Conservation (phyloP, 2,329 filamentous ascomycete genomes). For the Graphium sp. region DNA sequence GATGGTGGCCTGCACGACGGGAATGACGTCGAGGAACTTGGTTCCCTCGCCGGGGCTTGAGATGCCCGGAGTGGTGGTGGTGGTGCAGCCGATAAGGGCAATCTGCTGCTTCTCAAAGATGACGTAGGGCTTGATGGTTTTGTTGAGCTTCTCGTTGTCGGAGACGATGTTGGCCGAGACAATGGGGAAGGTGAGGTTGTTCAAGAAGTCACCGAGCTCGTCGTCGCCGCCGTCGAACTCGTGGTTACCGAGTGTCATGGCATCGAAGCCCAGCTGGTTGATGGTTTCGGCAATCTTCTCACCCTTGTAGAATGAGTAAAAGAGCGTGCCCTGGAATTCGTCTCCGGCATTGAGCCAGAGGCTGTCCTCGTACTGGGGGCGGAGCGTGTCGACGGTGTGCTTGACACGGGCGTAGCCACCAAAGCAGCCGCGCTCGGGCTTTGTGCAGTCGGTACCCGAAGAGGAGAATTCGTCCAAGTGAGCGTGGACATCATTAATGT, state of each 20-base stretch:
- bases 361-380: slow-evolving; percentile 39
- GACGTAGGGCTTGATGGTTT: slow-evolving; percentile 47
- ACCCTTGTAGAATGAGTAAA: slow-evolving; percentile 48
- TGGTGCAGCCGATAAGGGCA: slow-evolving; percentile 48
- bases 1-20: slow-evolving; percentile 42
- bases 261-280: slow-evolving; percentile 49
- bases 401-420: slow-evolving; percentile 51
- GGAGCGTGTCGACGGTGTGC: slow-evolving; percentile 37
- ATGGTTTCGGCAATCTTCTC: slow-evolving; percentile 52
- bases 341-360: slow-evolving; percentile 51
- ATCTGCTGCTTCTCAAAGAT: slow-evolving; percentile 44
- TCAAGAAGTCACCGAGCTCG: slow-evolving; percentile 40
- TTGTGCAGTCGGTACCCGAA: slow-evolving; percentile 43
- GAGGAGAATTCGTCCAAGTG: slow-evolving; percentile 47
- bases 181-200: slow-evolving; percentile 48
- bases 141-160: slow-evolving; percentile 39
- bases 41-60: slow-evolving; percentile 41
- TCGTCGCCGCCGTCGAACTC: slow-evolving; percentile 52
- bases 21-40: slow-evolving; percentile 37
- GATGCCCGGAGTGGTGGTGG: slow-evolving; percentile 38
- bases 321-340: slow-evolving; percentile 52
- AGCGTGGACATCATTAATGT: slow-evolving; percentile 53
- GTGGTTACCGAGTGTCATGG: slow-evolving; percentile 52
- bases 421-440: slow-evolving; percentile 38
- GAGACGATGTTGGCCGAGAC: slow-evolving; percentile 46